Percentiles rank a stretch among this genome's conserved stretches.
Evolutionary conservation across 1,284 basidiomycete genomes (phyloP).

Genomic region (Ustilago xerochloae): DNA sequence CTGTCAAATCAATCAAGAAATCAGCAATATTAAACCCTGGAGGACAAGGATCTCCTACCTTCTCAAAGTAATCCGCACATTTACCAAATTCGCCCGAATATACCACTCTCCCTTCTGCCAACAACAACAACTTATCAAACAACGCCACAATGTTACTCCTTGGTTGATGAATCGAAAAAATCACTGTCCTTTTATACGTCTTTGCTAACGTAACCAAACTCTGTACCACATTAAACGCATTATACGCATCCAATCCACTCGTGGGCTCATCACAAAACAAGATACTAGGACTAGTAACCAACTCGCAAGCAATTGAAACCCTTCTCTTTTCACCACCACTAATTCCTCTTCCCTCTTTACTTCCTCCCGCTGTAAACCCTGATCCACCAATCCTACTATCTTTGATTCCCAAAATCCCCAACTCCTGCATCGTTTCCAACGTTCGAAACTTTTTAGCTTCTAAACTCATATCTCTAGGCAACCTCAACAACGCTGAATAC

Average conservation of each 20-base stretch:
- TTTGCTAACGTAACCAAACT: conserved; percentile 84
- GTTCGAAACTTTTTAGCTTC: conserved; percentile 94
- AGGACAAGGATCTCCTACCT: conserved; percentile 85
- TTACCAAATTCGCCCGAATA: conserved; percentile 81
- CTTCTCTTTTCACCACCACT: conserved; percentile 59
- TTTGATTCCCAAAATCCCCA: conserved; percentile 91
- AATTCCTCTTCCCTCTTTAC: conserved; percentile 80
- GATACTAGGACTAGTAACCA: conserved; percentile 94
- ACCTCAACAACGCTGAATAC: conserved; percentile 86
- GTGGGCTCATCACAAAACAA: conserved; percentile 97
- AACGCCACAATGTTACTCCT: conserved; percentile 94
- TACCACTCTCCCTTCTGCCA: conserved; percentile 77
- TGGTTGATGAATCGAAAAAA: conserved; percentile 99
- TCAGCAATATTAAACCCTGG: conserved; percentile 97
- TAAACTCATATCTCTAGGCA: conserved; percentile 92
- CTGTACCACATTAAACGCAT: conserved; percentile 93
- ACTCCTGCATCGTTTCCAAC: conserved; percentile 92
- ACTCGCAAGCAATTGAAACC: conserved; percentile 91
- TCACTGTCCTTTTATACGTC: conserved; percentile 91
- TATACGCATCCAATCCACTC: conserved; percentile 87
- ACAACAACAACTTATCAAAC: conserved; percentile 88
- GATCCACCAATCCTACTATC: conserved; percentile 87
- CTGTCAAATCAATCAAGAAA: conserved; percentile 62
- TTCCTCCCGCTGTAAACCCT: conserved; percentile 71
- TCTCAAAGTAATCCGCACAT: conserved; percentile 83